These are phyloP conservation scores for Colletotrichum sublineola DNA, from an alignment of 2,329 filamentous ascomycete species.

Conservation along the genomic window DNA sequence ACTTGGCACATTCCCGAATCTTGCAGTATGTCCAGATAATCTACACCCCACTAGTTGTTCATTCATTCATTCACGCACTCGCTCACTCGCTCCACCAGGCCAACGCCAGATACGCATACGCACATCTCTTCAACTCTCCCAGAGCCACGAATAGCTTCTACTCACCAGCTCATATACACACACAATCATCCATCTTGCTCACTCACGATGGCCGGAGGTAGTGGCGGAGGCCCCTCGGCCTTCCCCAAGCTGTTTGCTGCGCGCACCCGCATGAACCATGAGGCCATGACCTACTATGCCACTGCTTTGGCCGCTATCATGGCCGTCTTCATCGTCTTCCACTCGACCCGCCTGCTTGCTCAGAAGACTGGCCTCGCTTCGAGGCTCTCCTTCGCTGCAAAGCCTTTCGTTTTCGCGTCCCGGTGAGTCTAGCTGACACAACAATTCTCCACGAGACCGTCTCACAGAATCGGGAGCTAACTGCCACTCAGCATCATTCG, in stretches of 20 bases:
- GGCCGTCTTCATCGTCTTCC: slow-evolving; percentile 31
- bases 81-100: too few species aligned
- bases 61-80: neutral
- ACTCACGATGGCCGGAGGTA: slow-evolving; percentile 28
- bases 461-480: slow-evolving; percentile 1
- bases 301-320: slow-evolving; percentile 31
- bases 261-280: slow-evolving; percentile 45
- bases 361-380: slow-evolving; percentile 26
- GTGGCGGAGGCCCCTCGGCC: slow-evolving; percentile 15
- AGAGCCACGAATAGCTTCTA: neutral
- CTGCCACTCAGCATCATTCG: slow-evolving; percentile 29
- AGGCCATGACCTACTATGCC: slow-evolving; percentile 46
- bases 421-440: slow-evolving; percentile 23
- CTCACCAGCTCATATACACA: neutral
- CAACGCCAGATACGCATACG: neutral
- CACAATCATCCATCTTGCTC: neutral
- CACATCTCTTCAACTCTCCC: neutral
- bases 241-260: slow-evolving; percentile 35
- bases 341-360: slow-evolving; percentile 36
- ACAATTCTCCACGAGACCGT: neutral
- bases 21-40: neutral
- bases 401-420: slow-evolving; percentile 34
- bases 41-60: neutral
- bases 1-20: slow-evolving; percentile 22
- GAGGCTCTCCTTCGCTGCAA: slow-evolving; percentile 14